Percentiles rank a stretch among this genome's conserved stretches.
Evolutionary conservation across 1,284 basidiomycete species (phyloP).

Genomic region (Tylopilus orsonianus): DNA sequence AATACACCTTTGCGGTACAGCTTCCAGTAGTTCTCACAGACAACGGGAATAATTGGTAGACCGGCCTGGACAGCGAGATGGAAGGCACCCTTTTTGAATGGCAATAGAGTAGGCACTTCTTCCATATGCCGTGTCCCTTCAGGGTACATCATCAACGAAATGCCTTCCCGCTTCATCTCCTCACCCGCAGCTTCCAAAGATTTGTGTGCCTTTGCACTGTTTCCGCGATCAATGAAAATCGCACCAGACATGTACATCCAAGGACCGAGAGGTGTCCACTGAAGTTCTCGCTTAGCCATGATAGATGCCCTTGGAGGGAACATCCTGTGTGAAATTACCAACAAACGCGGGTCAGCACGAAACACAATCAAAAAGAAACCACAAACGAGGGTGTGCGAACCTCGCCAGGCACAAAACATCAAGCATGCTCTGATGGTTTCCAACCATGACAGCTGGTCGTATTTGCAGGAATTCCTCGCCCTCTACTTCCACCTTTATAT

Average conservation of each 20-base stretch:
- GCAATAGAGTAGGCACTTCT: slow-evolving; percentile 68
- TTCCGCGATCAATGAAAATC: slow-evolving; percentile 91
- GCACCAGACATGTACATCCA: slow-evolving; percentile 92
- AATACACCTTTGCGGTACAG: slow-evolving; percentile 82
- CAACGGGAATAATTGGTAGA: slow-evolving; percentile 87
- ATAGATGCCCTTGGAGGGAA: slow-evolving; percentile 85
- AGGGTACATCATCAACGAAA: slow-evolving; percentile 90
- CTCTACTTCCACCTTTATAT: slow-evolving; percentile 77
- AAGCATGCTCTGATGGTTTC: slow-evolving; percentile 94
- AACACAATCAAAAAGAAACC: not conserved
- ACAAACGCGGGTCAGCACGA: slow-evolving; percentile 1
- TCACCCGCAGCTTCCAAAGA: slow-evolving; percentile 80
- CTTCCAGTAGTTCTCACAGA: slow-evolving; percentile 92
- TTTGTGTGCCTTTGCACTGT: slow-evolving; percentile 72
- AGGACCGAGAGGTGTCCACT: slow-evolving; percentile 88
- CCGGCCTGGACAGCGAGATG: slow-evolving; percentile 91
- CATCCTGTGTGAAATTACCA: slow-evolving; percentile 48
- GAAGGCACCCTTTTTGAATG: slow-evolving; percentile 99
- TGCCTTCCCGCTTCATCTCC: slow-evolving; percentile 72
- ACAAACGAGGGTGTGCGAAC: slow-evolving; percentile 43
- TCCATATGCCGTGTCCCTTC: slow-evolving; percentile 86
- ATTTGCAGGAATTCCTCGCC: slow-evolving; percentile 79
- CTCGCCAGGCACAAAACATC: slow-evolving; percentile 84
- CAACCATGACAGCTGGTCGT: slow-evolving; percentile 74
- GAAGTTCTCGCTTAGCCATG: slow-evolving; percentile 92